Evolutionary conservation across 768 basidiomycete genomes (phyloP), one percentile per base, ranked within the genome.

Genomic region (Suillus variegatus): DNA sequence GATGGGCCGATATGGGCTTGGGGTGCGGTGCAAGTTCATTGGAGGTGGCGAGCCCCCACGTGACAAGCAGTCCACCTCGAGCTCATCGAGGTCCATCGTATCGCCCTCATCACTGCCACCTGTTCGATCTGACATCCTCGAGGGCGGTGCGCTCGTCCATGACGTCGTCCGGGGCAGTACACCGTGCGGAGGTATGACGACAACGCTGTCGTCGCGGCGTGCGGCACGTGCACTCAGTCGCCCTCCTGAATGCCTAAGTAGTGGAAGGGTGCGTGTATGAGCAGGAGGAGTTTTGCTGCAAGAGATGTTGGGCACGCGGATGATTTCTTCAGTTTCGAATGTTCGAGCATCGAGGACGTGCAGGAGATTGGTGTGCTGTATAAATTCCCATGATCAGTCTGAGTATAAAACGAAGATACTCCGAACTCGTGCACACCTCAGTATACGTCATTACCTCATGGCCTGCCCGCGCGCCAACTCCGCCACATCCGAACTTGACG

Each of bases 311-410:
- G 47, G 67, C 66, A 60, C 60, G 62, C 82, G 85, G 22, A 93
- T 74, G 20, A 89, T 82, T 66, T 92, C 88, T 67, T 91, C 88
- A 7, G 84, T 85, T 72, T 94, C 89, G 70, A 96, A 96, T 0
- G 93, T 95, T 54, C 88, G 84, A 4, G 94, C 93, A 72, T 97
- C 95, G 58, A 97, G 81, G 64, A 96, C 82, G 71, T 97, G 95
- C 9, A 97, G 74, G 44, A 91, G 76, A 38, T 86, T 89, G 2
- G 92, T 92, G 73, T 97, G 94, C 92, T 95, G 69, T 25, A 20
- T 57, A 22, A 25, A 56, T 58, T 14, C 66, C 75, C 28, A 70
- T 60, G 58, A 65, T 56, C 36, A 58, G 55, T 25, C 41, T 28
- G 40, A 58, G 8, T 25, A 40, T 20, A 62, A 41, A 5, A 43